Base-by-base conservation (phyloP, 106 monocot species). In the Triglochin maritima region DNA sequence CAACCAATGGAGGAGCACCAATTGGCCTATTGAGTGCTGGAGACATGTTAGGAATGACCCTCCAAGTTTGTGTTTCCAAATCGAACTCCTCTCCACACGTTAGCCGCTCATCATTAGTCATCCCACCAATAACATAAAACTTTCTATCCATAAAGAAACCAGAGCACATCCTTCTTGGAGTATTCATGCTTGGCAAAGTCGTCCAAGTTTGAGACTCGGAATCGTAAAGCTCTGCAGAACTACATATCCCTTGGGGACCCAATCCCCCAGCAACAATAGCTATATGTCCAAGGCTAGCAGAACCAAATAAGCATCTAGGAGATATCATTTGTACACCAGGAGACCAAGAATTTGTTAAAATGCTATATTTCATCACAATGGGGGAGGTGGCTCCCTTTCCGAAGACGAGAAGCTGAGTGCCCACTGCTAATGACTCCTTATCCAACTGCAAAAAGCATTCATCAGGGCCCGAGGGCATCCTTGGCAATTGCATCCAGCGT, bases 71-170 rank as follows among this genome's bases (percentile, higher is more conserved):
- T 45, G 84, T 89, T 78, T 79, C 70, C 48, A 89, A 73, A 57
- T 89, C 74, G 67, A 75, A 93, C 68, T 86, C 86, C 74, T 89
- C 93, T 12, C 93, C 93, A 60, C 93, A 93, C 9, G 88, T 82
- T 58, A 93, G 77, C 62, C 83, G 82, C 53, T 93, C 89, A 29
- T 29, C 29, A 29, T 29, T 29, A 16, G 81, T 80, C 50, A 83
- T 71, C 68, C 92, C 92, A 6, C 92, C 92, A 67, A 93, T 93
- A 4, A 87, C 85, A 72, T 88, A 93, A 67, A 93, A 93, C 54
- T 89, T 89, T 0, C 84, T 82, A 75, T 93, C 93, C 93, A 93
- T 89, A 63, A 89, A 93, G 67, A 89, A 89, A 2, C 93, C 93
- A 14, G 88, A 85, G 17, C 87, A 89, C 57, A 86, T 64, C 72